Evolutionary conservation across 1,139 yeast genomes (phyloP), one percentile per base, ranked within the genome.

Genomic region (Wickerhamomyces sp.): DNA sequence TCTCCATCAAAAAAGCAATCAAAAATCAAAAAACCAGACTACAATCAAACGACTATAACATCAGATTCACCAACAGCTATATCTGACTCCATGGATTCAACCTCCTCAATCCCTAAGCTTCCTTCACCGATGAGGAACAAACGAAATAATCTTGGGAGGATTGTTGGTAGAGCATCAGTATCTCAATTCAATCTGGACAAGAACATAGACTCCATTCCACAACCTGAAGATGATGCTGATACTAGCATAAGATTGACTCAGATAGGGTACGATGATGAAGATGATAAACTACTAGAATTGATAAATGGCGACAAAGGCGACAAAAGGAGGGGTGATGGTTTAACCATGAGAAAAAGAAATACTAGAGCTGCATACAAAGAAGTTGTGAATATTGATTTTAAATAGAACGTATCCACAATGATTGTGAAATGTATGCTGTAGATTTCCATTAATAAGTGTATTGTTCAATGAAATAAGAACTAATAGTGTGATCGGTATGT

Each of bases 81-180:
- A 9, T 20, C 33, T n/a, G 28, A 20, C 28, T 18, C 21, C 21
- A 21, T 30, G 15, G 30, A 37, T 7, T 34, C 46, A 3, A 40
- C 45, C 5, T 33, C 43, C 6, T 39, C 48, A 2, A 22, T 51
- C n/a, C 57, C 57, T 2, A 51, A 57, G 38, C 39, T 61, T 13
- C 66, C 68, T 2, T 64, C 68, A 1, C 68, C 70, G 8, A 54
- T 55, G 26, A 55, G 63, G 31, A 57, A 51, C 20, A 55, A 58
- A 35, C 45, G 60, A 3, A 57, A 54, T 16, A 55, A 48, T 51
- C 43, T 41, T 19, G 60, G 63, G 3, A 51, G 67, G 34, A 40
- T 65, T 5, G 50, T 63, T 12, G 69, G 70, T 0, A 55, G 61
- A 17, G 68, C 69, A 1, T 44, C 54, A n/a, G 60, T 59, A 18